These are phyloP conservation scores for Psilocybe mexicana DNA, from an alignment of 1,284 basidiomycete species.

Conservation along the genomic window DNA sequence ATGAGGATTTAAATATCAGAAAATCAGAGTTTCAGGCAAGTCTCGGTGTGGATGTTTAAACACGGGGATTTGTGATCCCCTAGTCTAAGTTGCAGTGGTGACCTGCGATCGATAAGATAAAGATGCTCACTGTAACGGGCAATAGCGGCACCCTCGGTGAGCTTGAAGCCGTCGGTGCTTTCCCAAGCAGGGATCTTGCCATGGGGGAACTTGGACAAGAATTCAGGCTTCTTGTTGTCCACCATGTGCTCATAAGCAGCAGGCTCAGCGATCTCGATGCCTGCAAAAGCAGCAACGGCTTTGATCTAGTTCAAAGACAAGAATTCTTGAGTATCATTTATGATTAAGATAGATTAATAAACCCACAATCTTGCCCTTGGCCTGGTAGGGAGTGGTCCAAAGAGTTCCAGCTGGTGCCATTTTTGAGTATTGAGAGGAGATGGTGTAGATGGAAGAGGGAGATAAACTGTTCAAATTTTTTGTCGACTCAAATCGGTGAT, in stretches of 20 bases:
- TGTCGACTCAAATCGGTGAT: constrained; percentile 12
- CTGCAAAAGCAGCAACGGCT: constrained; percentile 72
- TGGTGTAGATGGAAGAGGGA: constrained; percentile 16
- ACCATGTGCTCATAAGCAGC: constrained; percentile 62
- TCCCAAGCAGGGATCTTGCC: constrained; percentile 88
- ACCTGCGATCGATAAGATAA: constrained; percentile 28
- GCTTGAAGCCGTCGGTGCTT: constrained; percentile 73
- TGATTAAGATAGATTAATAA: neutral
- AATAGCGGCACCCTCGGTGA: constrained; percentile 83
- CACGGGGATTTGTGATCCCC: constrained; percentile 43
- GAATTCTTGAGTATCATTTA: neutral
- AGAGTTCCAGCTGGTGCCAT: constrained; percentile 55
- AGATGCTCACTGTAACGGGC: constrained; percentile 83
- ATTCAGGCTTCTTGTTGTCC: constrained; percentile 80
- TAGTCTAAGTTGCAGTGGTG: constrained; percentile 20
- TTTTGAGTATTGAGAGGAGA: constrained; percentile 19
- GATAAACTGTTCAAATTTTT: constrained; percentile 18
- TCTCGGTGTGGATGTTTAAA: constrained; percentile 67
- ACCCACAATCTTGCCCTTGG: constrained; percentile 54
- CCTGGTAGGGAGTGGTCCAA: constrained; percentile 47
- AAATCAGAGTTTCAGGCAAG: constrained; percentile 39
- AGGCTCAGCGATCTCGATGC: constrained; percentile 65
- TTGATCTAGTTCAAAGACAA: constrained; percentile 50
- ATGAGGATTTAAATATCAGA: neutral
- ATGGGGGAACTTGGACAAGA: constrained; percentile 77